Conservation (phyloP, 257 asterid genomes). For the Leonotis leonurus region DNA sequence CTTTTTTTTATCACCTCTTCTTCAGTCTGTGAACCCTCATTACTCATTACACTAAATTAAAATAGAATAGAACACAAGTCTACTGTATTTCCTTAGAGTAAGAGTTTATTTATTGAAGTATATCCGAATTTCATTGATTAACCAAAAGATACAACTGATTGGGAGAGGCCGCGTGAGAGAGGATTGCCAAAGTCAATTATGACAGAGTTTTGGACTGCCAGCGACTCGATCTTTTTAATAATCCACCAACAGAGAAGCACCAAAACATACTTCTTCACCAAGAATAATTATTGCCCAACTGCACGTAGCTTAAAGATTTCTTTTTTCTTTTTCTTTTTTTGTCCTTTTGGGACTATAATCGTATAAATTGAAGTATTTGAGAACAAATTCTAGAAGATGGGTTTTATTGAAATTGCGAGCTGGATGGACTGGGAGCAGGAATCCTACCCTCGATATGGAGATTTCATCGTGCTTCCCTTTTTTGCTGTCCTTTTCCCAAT, state of each 20-base stretch:
- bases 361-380: slow-evolving; percentile 22
- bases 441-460: slow-evolving; percentile 62
- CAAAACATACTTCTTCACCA: neutral
- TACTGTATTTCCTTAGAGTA: no score
- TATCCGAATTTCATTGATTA: no score
- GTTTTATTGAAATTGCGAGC: slow-evolving; percentile 33
- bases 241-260: no score
- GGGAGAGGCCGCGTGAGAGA: slow-evolving; percentile 7
- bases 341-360: neutral
- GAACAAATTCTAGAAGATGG: slow-evolving; percentile 35
- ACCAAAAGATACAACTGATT: no score
- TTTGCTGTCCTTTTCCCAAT: slow-evolving; percentile 61
- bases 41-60: no score
- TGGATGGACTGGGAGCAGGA: slow-evolving; percentile 65
- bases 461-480: slow-evolving; percentile 65
- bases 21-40: no score
- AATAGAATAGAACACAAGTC: no score
- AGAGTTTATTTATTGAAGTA: no score
- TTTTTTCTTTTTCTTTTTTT: no score
- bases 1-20: no score
- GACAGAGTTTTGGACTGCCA: neutral
- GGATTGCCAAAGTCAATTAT: slow-evolving; percentile 6
- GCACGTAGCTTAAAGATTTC: no score
- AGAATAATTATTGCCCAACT: neutral
- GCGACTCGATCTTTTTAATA: neutral